Conservation (phyloP, 305 asterid species). For the Solanum aculeatissimum region DNA sequence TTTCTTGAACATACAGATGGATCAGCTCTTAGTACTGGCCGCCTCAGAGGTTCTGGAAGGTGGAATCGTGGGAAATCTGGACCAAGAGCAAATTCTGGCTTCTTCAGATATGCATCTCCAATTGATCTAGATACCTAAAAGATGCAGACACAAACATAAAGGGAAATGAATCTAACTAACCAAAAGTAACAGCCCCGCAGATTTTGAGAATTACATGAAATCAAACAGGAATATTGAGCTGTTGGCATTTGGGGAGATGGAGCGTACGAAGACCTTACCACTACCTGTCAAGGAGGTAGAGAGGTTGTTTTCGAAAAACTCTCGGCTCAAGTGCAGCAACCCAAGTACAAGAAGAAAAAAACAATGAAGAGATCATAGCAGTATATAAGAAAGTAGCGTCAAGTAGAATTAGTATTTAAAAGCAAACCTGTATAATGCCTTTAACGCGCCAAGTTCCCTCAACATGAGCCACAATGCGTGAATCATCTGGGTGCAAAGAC, state of each 20-base stretch:
- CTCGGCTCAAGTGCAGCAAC: too few species aligned
- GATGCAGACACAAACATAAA: background rate
- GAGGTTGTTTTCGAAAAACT: too few species aligned
- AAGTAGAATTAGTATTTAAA: background rate
- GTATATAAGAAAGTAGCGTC: too few species aligned
- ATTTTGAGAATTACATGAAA: background rate
- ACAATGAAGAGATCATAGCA: too few species aligned
- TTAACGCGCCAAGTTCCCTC: slow-evolving; percentile 70
- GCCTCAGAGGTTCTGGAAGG: slow-evolving; percentile 42
- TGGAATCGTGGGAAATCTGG: slow-evolving; percentile 51
- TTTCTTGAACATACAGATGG: slow-evolving; percentile 41
- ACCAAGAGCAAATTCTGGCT: slow-evolving; percentile 51
- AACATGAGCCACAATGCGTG: slow-evolving; percentile 37
- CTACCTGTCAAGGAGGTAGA: too few species aligned
- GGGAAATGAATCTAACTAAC: background rate
- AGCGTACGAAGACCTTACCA: too few species aligned
- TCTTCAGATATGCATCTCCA: slow-evolving; percentile 83
- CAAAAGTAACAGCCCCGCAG: background rate
- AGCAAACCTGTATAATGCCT: slow-evolving; percentile 67
- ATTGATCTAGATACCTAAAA: slow-evolving; percentile 79
- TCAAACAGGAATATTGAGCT: background rate
- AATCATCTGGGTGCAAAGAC: slow-evolving; percentile 50
- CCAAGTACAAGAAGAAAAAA: too few species aligned
- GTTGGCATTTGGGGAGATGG: too few species aligned
- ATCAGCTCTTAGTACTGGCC: slow-evolving; percentile 65